Evolutionary conservation across 1,139 yeast genomes (phyloP).

Genomic region (Nakaseomyces glabratus): DNA sequence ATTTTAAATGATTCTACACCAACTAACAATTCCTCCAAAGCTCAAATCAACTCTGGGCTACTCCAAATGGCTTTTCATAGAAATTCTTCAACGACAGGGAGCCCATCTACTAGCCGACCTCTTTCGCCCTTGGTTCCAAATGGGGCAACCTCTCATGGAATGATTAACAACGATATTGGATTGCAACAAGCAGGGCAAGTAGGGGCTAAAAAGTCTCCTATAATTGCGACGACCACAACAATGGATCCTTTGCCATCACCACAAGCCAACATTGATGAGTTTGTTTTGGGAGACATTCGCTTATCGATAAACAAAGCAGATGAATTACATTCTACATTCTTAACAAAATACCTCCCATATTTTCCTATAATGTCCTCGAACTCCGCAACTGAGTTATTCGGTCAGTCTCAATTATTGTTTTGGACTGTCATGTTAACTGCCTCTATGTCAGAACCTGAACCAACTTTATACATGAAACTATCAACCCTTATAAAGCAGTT

Average conservation of each 20-base stretch:
- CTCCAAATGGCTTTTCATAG: constrained; percentile 3
- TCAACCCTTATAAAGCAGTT: constrained; percentile 75
- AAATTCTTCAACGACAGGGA: constrained; percentile 6
- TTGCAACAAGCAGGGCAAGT: constrained; percentile 1
- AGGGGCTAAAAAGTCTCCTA: constrained; percentile 12
- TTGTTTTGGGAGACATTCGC: constrained; percentile 64
- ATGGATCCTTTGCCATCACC: constrained; percentile 30
- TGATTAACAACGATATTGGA: constrained; percentile 1
- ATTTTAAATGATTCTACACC: constrained; percentile 11
- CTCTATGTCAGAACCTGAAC: constrained; percentile 78
- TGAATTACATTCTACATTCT: constrained; percentile 60
- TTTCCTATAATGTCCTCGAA: constrained; percentile 69
- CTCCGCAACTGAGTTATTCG: constrained; percentile 68
- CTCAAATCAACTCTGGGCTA: constrained; percentile 1
- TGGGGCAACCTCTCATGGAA: neutral
- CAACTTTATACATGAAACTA: constrained; percentile 65
- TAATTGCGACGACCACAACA: constrained; percentile 26
- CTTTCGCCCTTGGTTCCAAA: constrained; percentile 1
- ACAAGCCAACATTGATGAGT: constrained; percentile 42
- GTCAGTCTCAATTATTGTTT: constrained; percentile 74
- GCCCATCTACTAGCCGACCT: constrained; percentile 8
- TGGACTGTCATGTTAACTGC: constrained; percentile 91
- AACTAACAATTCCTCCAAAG: constrained; percentile 10
- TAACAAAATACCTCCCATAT: constrained; percentile 59
- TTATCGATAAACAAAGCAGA: constrained; percentile 60